A percentile compares a stretch with the other conserved stretches of the same genome.
Evolutionary conservation across 768 basidiomycete genomes (phyloP).

Genomic region (Udeniomyces megalosporus): DNA sequence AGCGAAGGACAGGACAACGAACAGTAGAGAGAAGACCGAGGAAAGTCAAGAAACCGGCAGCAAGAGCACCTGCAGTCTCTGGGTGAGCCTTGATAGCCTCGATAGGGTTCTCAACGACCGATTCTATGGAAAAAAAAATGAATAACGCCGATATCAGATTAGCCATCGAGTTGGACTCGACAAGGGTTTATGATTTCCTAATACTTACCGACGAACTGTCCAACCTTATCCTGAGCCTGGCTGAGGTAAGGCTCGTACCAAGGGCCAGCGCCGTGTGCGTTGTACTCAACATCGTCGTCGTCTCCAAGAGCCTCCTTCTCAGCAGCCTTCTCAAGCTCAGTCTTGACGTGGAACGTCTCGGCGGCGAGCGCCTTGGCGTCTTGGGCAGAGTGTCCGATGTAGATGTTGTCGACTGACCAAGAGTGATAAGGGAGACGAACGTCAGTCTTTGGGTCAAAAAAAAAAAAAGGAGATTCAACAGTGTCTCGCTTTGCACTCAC

Average conservation of each 20-base stretch:
- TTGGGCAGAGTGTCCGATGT: constrained; percentile 71
- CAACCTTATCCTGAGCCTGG: not conserved
- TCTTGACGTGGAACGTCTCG: constrained; percentile 87
- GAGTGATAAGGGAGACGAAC: too few species aligned
- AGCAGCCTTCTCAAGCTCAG: constrained; percentile 40
- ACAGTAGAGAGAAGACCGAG: too few species aligned
- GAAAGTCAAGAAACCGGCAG: too few species aligned
- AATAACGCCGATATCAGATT: too few species aligned
- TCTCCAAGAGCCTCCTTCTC: constrained; percentile 29
- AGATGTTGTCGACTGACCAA: constrained; percentile 39
- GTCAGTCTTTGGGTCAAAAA: not conserved
- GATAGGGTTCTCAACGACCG: too few species aligned
- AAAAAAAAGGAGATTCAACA: not conserved
- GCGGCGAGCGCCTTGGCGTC: constrained; percentile 69
- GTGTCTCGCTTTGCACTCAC: too few species aligned
- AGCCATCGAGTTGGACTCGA: too few species aligned
- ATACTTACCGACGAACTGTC: not conserved
- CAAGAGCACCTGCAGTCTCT: too few species aligned
- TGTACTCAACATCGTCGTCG: constrained; percentile 31
- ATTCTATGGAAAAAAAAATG: too few species aligned
- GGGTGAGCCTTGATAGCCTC: too few species aligned
- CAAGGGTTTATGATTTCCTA: too few species aligned
- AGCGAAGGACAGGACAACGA: too few species aligned
- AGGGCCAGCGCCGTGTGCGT: not conserved
- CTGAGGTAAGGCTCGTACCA: not conserved